Evolutionary conservation across 306 rosid genomes (phyloP), one percentile per base, ranked within the genome.

Genomic region (Vigna mungo): DNA sequence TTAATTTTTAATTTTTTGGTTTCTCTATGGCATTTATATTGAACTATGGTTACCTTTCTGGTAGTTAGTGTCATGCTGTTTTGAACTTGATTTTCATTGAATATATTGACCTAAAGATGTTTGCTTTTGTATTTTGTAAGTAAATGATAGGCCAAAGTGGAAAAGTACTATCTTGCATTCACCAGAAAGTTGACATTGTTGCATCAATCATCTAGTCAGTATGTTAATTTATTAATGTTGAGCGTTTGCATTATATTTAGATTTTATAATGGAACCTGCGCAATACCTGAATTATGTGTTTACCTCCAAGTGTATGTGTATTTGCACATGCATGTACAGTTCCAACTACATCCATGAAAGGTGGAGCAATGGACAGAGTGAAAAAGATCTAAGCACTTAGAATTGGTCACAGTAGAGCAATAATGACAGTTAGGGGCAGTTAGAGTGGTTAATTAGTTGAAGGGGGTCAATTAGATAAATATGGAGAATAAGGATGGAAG

Each of bases 1-100:
- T 37, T 58, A 32, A 1, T 34, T 71, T 18, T 54, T 53, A 17
- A 62, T 20, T 0, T 34, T 56, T 63, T 27, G 56, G 34, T 71
- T 56, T 47, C 15, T 58, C 0, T 27, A 1, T 70, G 46, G 76
- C 51, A 39, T 43, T 37, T 37, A 49, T 41, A 55, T 39, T 68
- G 63, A 79, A 69, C 61, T 76, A 37, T 54, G 23, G 43, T 5
- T 54, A 23, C 63, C 76, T 70, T 25, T 84, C 67, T 48, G 12
- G 59, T 51, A 48, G 77, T 80, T 54, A 15, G 49, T 34, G 46
- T 34, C 16, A 49, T 25, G 60, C 59, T 72, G 71, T 36, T 77
- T 77, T 56, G 43, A 34, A 39, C n/a, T 71, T 76, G 74, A 7
- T 36, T 70, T 62, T 49, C 6, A 20, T 55, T 27, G 1, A 47